Base-by-base conservation (phyloP, 352 stramenopile species). In the Phytophthora pisi region DNA sequence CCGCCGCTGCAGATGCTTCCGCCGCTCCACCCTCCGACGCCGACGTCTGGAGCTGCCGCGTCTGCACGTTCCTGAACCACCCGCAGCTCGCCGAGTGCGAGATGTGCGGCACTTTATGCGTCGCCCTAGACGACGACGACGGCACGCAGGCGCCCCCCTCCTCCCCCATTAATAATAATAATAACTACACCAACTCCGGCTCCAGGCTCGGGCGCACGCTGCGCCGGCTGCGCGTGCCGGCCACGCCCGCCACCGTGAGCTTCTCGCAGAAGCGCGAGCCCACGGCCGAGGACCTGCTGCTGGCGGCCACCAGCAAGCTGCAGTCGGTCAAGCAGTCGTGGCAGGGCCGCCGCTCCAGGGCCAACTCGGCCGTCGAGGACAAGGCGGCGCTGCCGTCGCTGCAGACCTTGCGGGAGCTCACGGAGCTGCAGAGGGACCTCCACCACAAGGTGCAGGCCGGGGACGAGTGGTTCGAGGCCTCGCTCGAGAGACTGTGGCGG, bases 31-130 rank as follows among this genome's bases (percentile, higher is more conserved):
- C 34, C 34, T 16, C 34, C 31, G 31, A 11, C 10, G 55, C 34
- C 34, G 34, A 11, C 34, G 57, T 61, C 18, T 96, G 88, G 88
- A 72, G 55, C 13, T 96, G 88, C 50, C 75, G 75, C 49, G 84
- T 90, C 63, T 96, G 88, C 51, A 93, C 88, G 30, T 96, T 95
- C 57, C 70, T 76, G 4, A 96, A 96, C 66, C 88, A 96, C 36
- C 76, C 81, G 3, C 57, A 91, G 57, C 60, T 95, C 23, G 40
- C 56, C 1, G 78, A 86, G 56, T 93, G 83, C 54, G 85, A 95
- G 66, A 88, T 95, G 55, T 93, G 85, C 45, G 85, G 91, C 18
- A 78, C 77, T 1, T 51, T 75, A 7, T 83, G 72, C 20, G 52
- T 79, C 2, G 42, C 77, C 31, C 9, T 64, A 2, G 49, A 69